A percentile compares a stretch with the other conserved stretches of the same genome.
phyloP scores from a whole-genome alignment of 371 early-diverging fungal species.

The Mortierella sp. region DNA sequence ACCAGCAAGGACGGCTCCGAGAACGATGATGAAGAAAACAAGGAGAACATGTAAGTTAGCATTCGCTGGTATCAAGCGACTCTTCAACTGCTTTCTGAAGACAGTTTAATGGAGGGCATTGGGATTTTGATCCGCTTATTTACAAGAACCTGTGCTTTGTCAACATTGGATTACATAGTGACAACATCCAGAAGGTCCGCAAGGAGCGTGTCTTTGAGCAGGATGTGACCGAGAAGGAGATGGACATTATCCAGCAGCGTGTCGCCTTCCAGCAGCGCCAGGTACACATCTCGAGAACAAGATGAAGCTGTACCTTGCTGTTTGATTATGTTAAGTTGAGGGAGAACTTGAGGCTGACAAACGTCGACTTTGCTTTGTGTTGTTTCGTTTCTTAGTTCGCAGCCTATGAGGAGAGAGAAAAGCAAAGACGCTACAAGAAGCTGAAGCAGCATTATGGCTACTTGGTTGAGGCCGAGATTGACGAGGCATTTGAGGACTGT shows the following conservation, averaged over 20 bases:
- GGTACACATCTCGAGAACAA: constrained; percentile 39
- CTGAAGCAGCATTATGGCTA: constrained; percentile 81
- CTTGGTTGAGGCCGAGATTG: constrained; percentile 85
- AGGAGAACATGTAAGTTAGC: constrained; percentile 48
- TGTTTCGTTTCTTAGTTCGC: constrained; percentile 64
- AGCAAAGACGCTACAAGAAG: constrained; percentile 77
- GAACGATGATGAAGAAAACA: constrained; percentile 49
- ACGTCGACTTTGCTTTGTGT: too few species aligned
- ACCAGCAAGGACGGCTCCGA: constrained; percentile 44
- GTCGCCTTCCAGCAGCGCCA: constrained; percentile 89
- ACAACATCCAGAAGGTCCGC: constrained; percentile 83
- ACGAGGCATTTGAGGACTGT: constrained; percentile 81
- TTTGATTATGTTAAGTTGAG: not conserved
- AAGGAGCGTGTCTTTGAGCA: constrained; percentile 89
- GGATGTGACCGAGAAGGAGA: constrained; percentile 89
- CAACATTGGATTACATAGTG: constrained; percentile 60
- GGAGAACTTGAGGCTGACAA: not conserved
- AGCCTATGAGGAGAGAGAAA: constrained; percentile 82
- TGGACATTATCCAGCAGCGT: constrained; percentile 87
- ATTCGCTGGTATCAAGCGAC: not conserved
- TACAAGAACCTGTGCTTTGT: not conserved
- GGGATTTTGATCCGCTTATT: not conserved
- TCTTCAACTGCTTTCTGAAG: not conserved
- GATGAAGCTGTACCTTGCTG: not conserved
- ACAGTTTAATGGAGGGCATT: not conserved